Percentiles rank a stretch among this genome's conserved stretches.
phyloP scores from a whole-genome alignment of 2,329 filamentous ascomycete genomes.

The Coleophoma crateriformis region DNA sequence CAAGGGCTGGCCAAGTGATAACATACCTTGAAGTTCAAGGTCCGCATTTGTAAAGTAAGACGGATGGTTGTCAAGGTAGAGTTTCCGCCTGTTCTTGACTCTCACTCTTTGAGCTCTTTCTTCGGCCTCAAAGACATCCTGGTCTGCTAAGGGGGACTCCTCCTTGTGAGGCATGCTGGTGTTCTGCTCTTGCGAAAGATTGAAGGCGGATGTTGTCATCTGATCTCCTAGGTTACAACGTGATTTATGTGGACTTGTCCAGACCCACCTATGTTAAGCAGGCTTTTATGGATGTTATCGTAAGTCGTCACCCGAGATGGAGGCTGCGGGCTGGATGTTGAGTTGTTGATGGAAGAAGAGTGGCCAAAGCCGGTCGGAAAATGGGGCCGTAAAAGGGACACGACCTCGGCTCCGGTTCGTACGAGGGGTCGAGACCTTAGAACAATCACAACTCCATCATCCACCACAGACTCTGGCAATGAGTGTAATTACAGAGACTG shows the following conservation, averaged over 20 bases:
- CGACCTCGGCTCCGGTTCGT: neutral
- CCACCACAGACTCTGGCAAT: constrained; percentile 4
- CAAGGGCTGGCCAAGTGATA: neutral
- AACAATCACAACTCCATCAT: neutral
- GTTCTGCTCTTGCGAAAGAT: neutral
- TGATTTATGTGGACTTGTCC: neutral
- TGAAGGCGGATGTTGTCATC: neutral
- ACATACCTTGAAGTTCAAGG: constrained; percentile 25
- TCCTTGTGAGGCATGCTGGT: constrained; percentile 20
- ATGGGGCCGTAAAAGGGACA: neutral
- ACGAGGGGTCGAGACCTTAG: no score
- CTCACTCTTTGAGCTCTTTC: constrained; percentile 18
- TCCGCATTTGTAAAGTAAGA: constrained; percentile 27
- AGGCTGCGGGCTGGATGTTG: neutral
- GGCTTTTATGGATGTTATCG: no score
- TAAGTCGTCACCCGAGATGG: neutral
- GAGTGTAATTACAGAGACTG: constrained; percentile 4
- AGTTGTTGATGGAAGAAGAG: neutral
- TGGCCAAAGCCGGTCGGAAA: neutral
- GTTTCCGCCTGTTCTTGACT: constrained; percentile 26
- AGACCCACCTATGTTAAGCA: no score
- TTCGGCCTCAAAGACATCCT: neutral
- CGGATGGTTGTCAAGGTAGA: constrained; percentile 27
- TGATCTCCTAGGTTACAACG: neutral
- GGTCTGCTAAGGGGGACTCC: constrained; percentile 3